Conservation (phyloP, 2,329 filamentous ascomycete genomes). For the Xylariales sp. region DNA sequence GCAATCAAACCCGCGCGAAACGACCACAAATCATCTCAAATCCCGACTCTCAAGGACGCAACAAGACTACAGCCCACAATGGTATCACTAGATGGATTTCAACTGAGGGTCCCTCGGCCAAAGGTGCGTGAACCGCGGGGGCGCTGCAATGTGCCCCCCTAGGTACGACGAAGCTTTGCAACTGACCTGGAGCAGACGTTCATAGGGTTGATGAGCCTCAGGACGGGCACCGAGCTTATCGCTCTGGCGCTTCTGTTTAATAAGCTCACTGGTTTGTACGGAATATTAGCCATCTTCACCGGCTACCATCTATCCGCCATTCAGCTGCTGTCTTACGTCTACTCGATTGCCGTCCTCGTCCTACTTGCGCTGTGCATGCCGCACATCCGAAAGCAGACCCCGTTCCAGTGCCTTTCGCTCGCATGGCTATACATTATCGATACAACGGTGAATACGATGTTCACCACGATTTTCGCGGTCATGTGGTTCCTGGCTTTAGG, state of each 20-base stretch:
- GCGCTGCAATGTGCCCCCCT: no score
- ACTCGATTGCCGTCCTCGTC: constrained; percentile 69
- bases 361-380: constrained; percentile 68
- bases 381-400: constrained; percentile 73
- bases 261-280: constrained; percentile 88
- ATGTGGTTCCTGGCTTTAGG: constrained; percentile 75
- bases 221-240: constrained; percentile 82
- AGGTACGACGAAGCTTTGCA: no score
- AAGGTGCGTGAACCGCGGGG: constrained; percentile 4
- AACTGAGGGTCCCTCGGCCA: constrained; percentile 9
- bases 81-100: constrained; percentile 4
- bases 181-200: constrained; percentile 58
- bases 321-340: constrained; percentile 88
- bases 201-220: constrained; percentile 79
- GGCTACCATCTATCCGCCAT: constrained; percentile 78
- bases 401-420: constrained; percentile 74
- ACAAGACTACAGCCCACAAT: no score
- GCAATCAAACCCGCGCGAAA: no score
- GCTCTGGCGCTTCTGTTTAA: constrained; percentile 81
- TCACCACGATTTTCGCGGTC: constrained; percentile 76
- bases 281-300: constrained; percentile 81
- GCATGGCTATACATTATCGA: constrained; percentile 85
- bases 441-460: constrained; percentile 74
- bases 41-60: no score
- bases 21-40: no score